A percentile compares a stretch with the other conserved stretches of the same genome.
phyloP scores from a whole-genome alignment of 2,329 filamentous ascomycete species.

The Penicillium paneum region DNA sequence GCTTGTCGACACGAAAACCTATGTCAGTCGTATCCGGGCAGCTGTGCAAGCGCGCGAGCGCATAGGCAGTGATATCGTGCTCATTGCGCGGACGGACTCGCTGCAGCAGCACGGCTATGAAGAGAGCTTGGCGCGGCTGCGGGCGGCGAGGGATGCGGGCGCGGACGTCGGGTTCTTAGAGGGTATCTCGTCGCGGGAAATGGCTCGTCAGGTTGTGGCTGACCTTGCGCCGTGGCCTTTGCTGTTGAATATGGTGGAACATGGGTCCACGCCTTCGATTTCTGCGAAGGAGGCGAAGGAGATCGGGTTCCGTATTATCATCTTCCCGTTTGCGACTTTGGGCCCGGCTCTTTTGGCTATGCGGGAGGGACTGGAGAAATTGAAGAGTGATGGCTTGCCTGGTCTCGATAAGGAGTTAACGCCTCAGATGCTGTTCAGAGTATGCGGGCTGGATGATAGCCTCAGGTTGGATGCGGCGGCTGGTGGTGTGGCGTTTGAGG shows the following conservation, averaged over 20 bases:
- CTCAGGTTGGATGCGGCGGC: conserved; percentile 41
- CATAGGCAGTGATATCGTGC: conserved; percentile 41
- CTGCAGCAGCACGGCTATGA: conserved; percentile 39
- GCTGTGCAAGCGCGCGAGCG: conserved; percentile 36
- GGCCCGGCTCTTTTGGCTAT: conserved; percentile 40
- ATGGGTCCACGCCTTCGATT: conserved; percentile 42
- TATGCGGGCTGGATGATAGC: conserved; percentile 44
- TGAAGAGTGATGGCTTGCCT: conserved; percentile 37
- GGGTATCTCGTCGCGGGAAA: conserved; percentile 39
- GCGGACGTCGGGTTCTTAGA: conserved; percentile 45
- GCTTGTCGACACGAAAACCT: conserved; percentile 36
- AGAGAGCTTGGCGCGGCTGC: conserved; percentile 37
- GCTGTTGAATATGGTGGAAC: conserved; percentile 47
- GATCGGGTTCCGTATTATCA: conserved; percentile 45
- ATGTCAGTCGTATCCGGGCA: conserved; percentile 38
- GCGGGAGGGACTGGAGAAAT: conserved; percentile 34
- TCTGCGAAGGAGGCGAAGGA: conserved; percentile 38
- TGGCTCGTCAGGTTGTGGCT: conserved; percentile 34
- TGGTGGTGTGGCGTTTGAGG: conserved; percentile 35
- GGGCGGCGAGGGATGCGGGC: conserved; percentile 40
- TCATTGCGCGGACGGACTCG: conserved; percentile 46
- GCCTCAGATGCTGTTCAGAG: conserved; percentile 42
- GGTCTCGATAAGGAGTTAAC: conserved; percentile 30
- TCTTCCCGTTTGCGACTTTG: conserved; percentile 42
- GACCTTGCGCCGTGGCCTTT: conserved; percentile 41